Evolutionary conservation across 2,329 filamentous ascomycete species (phyloP).

Genomic region (Penicillium sp.): DNA sequence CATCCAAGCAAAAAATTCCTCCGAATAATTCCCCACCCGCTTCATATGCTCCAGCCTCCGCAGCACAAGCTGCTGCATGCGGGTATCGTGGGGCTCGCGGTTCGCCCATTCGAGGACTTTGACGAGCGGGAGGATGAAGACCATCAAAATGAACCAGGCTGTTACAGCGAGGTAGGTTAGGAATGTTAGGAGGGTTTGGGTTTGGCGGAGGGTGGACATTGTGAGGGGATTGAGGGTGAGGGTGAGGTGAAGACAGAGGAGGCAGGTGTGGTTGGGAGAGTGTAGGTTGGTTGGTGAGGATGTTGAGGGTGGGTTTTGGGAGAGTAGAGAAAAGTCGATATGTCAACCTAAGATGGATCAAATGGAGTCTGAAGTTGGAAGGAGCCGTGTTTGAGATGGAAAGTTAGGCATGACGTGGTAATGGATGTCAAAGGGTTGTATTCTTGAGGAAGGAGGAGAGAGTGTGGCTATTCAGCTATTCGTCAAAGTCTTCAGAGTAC

Average conservation of each 20-base stretch:
- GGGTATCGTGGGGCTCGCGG: neutral
- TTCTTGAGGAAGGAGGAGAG: too few relatives aligned
- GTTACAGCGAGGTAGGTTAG: neutral
- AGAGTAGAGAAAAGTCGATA: too few relatives aligned
- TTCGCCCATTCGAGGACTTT: neutral
- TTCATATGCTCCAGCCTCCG: neutral
- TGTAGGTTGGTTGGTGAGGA: neutral
- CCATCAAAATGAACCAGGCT: neutral
- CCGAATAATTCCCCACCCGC: neutral
- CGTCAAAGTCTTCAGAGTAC: neutral
- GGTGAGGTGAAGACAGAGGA: neutral
- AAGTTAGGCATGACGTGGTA: too few relatives aligned
- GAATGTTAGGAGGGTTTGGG: neutral
- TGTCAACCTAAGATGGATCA: neutral
- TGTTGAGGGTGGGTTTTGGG: neutral
- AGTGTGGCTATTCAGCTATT: neutral
- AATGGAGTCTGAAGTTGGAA: neutral
- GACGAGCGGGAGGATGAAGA: neutral
- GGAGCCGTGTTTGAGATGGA: neutral
- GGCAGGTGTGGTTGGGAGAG: neutral
- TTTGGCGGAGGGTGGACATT: neutral
- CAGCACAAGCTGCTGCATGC: neutral
- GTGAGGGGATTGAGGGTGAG: neutral
- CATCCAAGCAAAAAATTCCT: neutral
- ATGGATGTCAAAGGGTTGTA: too few relatives aligned